Evolutionary conservation across 352 stramenopile species (phyloP).

Genomic region (Phytophthora colocasiae): DNA sequence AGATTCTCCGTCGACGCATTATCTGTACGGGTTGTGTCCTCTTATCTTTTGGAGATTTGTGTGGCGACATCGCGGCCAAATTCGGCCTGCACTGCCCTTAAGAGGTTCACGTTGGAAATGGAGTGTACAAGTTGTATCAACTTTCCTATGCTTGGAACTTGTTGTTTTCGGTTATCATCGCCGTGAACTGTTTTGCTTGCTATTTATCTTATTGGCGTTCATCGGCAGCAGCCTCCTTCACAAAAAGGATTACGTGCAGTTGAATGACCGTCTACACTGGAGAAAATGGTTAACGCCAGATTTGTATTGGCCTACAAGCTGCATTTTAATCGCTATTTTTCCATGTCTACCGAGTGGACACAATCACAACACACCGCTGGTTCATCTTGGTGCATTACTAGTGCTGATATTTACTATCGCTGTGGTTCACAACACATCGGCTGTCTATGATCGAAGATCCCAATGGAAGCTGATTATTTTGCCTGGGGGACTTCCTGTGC

Average conservation of each 20-base stretch:
- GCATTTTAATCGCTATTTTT: constrained; percentile 67
- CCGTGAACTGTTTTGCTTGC: constrained; percentile 57
- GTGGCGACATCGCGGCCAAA: constrained; percentile 42
- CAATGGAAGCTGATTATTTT: constrained; percentile 19
- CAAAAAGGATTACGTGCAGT: not conserved
- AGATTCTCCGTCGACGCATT: constrained; percentile 71
- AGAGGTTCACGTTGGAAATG: constrained; percentile 9
- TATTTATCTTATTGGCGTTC: constrained; percentile 61
- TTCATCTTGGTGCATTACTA: constrained; percentile 51
- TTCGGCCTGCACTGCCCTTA: constrained; percentile 16
- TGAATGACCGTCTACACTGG: constrained; percentile 4
- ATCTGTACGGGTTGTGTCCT: constrained; percentile 72
- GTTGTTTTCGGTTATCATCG: constrained; percentile 62
- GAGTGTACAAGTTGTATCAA: constrained; percentile 30
- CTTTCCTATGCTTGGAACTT: constrained; percentile 56
- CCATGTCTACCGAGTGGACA: constrained; percentile 70
- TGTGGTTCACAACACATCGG: constrained; percentile 6
- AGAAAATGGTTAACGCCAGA: constrained; percentile 18
- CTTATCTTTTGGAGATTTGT: constrained; percentile 76
- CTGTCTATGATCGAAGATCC: constrained; percentile 4
- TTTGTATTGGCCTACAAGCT: constrained; percentile 53
- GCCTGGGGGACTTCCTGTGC: constrained; percentile 26
- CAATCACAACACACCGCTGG: constrained; percentile 54
- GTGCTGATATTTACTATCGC: constrained; percentile 6
- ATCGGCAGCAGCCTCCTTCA: constrained; percentile 12